Percentiles rank a stretch among this genome's conserved stretches.
phyloP scores from a whole-genome alignment of 2,329 filamentous ascomycete species.

The Arachnomyces sp. region DNA sequence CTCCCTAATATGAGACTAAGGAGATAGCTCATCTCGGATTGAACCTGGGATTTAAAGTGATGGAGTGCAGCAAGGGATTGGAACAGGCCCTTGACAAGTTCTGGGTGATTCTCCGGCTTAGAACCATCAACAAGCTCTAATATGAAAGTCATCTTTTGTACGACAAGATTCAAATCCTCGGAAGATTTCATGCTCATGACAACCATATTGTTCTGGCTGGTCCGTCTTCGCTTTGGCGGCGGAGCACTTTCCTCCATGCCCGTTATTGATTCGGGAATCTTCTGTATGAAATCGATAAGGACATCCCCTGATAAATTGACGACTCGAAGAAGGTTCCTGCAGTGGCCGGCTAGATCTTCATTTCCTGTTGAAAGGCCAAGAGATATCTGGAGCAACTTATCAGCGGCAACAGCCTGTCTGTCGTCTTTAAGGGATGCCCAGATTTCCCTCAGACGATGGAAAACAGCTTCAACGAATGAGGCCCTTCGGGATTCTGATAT shows the following conservation, averaged over 20 bases:
- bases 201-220: conserved; percentile 63
- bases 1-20: conserved; percentile 78
- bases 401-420: conserved; percentile 27
- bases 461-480: conserved; percentile 57
- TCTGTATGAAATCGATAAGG: conserved; percentile 64
- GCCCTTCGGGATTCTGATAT: conserved; percentile 38
- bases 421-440: conserved; percentile 51
- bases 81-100: conserved; percentile 73
- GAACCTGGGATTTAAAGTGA: conserved; percentile 70
- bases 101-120: conserved; percentile 62
- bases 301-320: conserved; percentile 67
- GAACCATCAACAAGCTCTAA: conserved; percentile 82
- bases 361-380: conserved; percentile 22
- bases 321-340: conserved; percentile 61
- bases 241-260: conserved; percentile 65
- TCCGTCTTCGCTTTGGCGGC: conserved; percentile 70
- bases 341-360: conserved; percentile 23
- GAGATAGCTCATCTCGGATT: conserved; percentile 83
- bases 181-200: conserved; percentile 56
- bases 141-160: conserved; percentile 76
- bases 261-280: conserved; percentile 60
- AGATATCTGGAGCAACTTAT: conserved; percentile 35
- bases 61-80: conserved; percentile 79
- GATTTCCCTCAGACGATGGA: conserved; percentile 60
- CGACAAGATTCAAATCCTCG: conserved; percentile 57